Conservation (phyloP, 148 eudicot species). For the Suaeda aralocaspica region DNA sequence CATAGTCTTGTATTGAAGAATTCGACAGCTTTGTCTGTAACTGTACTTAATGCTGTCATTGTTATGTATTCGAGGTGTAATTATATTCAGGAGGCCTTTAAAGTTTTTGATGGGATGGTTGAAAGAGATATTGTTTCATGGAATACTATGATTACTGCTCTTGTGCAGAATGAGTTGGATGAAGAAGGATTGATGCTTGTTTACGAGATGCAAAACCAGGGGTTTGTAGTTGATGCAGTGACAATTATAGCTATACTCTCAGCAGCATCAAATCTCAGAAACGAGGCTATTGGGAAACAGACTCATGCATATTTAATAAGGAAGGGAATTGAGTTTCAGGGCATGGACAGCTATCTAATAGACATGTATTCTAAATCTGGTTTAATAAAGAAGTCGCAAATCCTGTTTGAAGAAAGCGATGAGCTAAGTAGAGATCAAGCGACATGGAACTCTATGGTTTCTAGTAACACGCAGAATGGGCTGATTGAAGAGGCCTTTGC, state of each 20-base stretch:
- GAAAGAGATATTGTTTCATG: constrained; percentile 81
- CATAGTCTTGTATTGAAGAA: constrained; percentile 66
- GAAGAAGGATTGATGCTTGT: constrained; percentile 84
- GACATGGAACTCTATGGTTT: constrained; percentile 82
- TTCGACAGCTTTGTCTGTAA: constrained; percentile 28
- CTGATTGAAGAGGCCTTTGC: constrained; percentile 45
- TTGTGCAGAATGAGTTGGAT: constrained; percentile 69
- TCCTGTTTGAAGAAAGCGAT: constrained; percentile 42
- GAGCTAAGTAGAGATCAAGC: constrained; percentile 56
- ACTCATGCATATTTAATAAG: constrained; percentile 74
- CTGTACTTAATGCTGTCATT: constrained; percentile 58
- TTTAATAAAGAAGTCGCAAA: constrained; percentile 39
- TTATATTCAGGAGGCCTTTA: constrained; percentile 50
- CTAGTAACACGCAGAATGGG: constrained; percentile 67
- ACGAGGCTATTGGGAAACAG: constrained; percentile 59
- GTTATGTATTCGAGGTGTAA: constrained; percentile 85
- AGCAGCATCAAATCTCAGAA: constrained; percentile 83
- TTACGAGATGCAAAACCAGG: constrained; percentile 78
- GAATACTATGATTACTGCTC: constrained; percentile 80
- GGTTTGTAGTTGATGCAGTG: constrained; percentile 61
- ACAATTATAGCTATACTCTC: constrained; percentile 69
- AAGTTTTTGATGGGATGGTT: constrained; percentile 60
- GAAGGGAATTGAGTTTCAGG: constrained; percentile 60
- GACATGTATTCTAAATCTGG: constrained; percentile 88
- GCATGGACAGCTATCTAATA: constrained; percentile 77